Evolutionary conservation across 306 rosid species (phyloP), one percentile per base, ranked within the genome.

Genomic region (Vigna angularis): DNA sequence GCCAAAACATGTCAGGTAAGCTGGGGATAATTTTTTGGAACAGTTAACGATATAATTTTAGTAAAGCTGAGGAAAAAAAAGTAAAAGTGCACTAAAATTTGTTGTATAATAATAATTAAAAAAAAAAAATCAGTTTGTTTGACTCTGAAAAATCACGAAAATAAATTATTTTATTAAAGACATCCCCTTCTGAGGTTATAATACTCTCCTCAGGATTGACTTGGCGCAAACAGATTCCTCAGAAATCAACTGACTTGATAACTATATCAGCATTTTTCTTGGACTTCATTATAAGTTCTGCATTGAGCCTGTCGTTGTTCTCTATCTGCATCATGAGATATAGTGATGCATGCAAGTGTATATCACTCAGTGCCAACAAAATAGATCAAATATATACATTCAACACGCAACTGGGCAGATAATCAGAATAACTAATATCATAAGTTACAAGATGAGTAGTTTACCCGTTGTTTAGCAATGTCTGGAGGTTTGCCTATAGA

Each of bases 251-350:
- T 6, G 98, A 94, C 72, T 84, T 84, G 64, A 94, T 92, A 65
- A 92, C 74, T 73, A 90, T 42, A 86, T 92, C 93, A 52, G 93
- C 94, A 66, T 90, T 92, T 83, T 75, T 86, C 91, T 88, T 93
- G 61, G 93, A 90, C 87, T 92, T 90, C 80, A 87, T 80, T 72
- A 95, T 79, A 65, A 87, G 90, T 85, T 91, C 98, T 5, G 93
- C 98, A 68, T 95, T 95, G 11, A 91, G 90, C 83, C 91, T 78
- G 85, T 95, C 97, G 36, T 95, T 92, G 90, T 92, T 69, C 72
- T 92, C 93, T 66, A 92, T 59, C 98, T 95, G 96, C 82, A 74
- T 68, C 69, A 66, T 45, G 50, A 30, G 59, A 66, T 57, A 51
- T 49, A 58, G 24, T 22, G 53, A 48, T 50, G 47, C 6, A 47